A percentile compares a stretch with the other conserved stretches of the same genome.
Evolutionary conservation across 129 eudicot genomes (phyloP).

Genomic region (Lonicera japonica): DNA sequence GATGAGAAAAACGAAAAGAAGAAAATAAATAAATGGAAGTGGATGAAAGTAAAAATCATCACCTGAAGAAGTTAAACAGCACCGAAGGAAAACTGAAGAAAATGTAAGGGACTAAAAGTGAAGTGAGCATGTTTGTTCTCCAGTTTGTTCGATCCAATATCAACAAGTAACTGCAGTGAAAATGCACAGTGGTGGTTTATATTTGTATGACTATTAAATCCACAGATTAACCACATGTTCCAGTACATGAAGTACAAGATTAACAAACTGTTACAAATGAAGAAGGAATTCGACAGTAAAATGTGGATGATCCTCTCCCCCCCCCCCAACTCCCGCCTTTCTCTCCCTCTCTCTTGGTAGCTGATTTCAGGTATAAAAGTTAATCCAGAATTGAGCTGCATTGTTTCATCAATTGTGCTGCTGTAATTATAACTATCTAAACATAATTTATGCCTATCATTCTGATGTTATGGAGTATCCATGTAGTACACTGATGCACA

Average conservation of each 20-base stretch:
- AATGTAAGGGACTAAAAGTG: conserved; percentile 73
- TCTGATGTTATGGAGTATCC: too few species aligned
- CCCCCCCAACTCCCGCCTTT: too few species aligned
- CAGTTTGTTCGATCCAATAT: conserved; percentile 85
- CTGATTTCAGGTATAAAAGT: background rate
- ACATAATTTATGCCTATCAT: too few species aligned
- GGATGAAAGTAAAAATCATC: background rate
- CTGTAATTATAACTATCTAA: too few species aligned
- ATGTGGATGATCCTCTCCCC: background rate
- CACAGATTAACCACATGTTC: background rate
- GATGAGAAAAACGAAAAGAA: background rate
- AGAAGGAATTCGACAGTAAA: background rate
- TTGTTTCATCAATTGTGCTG: too few species aligned
- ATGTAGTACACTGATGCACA: too few species aligned
- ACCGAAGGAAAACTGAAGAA: conserved; percentile 61
- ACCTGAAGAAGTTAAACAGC: conserved; percentile 59
- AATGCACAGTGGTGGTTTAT: background rate
- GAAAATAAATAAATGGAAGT: background rate
- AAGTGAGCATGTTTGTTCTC: conserved; percentile 76
- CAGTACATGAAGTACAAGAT: background rate
- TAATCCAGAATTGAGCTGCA: too few species aligned
- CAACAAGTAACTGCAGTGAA: conserved; percentile 67
- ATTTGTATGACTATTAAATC: background rate
- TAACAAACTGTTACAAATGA: background rate
- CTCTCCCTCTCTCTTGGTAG: background rate